Evolutionary conservation across 768 basidiomycete species (phyloP).

Genomic region (Leucosporidium yakuticum): DNA sequence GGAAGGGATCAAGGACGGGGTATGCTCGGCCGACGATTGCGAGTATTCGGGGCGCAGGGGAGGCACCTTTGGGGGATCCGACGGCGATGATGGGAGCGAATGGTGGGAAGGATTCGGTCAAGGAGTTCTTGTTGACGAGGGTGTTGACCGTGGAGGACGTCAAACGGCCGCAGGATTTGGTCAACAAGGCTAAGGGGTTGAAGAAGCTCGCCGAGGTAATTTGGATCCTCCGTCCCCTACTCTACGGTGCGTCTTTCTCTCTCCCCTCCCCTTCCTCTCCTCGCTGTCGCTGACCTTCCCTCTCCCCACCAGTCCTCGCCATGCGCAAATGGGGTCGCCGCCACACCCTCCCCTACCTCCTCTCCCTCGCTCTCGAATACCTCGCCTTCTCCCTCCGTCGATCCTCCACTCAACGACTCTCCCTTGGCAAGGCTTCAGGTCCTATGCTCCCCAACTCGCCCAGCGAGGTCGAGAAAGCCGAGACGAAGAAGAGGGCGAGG

Average conservation of each 20-base stretch:
- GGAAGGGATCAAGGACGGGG: slow-evolving; percentile 36
- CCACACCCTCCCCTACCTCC: slow-evolving; percentile 37
- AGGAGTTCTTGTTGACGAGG: slow-evolving; percentile 34
- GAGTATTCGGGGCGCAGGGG: slow-evolving; percentile 19
- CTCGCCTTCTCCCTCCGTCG: slow-evolving; percentile 34
- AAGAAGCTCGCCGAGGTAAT: slow-evolving; percentile 35
- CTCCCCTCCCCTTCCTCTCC: neutral
- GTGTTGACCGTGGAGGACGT: slow-evolving; percentile 36
- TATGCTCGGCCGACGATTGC: slow-evolving; percentile 32
- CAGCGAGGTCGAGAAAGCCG: slow-evolving; percentile 34
- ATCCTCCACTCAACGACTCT: slow-evolving; percentile 9
- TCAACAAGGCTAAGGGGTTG: slow-evolving; percentile 29
- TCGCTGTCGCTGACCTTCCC: neutral
- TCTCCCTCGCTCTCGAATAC: slow-evolving; percentile 39
- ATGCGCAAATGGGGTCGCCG: slow-evolving; percentile 36
- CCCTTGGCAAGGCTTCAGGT: slow-evolving; percentile 14
- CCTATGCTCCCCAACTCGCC: slow-evolving; percentile 23
- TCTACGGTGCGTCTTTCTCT: slow-evolving; percentile 35
- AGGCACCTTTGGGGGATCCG: neutral
- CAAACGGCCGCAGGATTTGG: slow-evolving; percentile 37
- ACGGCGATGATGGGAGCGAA: neutral
- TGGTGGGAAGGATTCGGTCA: slow-evolving; percentile 20
- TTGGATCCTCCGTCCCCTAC: slow-evolving; percentile 38
- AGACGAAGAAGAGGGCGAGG: slow-evolving; percentile 27
- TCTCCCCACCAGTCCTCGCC: slow-evolving; percentile 21